phyloP scores from a whole-genome alignment of 2,329 filamentous ascomycete species.

The Geosmithia morbida region DNA sequence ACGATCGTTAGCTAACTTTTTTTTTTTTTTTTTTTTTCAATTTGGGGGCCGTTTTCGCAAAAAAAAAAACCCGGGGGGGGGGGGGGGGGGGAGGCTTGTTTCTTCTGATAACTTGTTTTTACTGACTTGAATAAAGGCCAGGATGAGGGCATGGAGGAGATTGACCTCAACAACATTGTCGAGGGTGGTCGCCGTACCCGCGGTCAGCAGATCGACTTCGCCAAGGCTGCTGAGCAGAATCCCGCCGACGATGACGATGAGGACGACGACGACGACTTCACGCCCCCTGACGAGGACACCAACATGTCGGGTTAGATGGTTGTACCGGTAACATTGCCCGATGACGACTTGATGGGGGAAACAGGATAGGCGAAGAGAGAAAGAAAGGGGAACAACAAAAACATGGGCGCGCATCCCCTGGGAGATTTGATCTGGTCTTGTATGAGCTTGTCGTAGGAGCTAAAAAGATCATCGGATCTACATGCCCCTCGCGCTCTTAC shows the following conservation, averaged over 20 bases:
- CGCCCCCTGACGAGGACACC: slow-evolving; percentile 51
- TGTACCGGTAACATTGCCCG: neutral
- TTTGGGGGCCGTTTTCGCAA: too few species aligned
- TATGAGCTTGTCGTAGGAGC: too few species aligned
- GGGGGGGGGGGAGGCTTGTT: too few species aligned
- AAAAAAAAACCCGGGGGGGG: too few species aligned
- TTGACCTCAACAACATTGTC: slow-evolving; percentile 82
- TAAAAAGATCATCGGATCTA: too few species aligned
- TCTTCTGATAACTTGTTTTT: too few species aligned
- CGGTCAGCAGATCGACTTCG: slow-evolving; percentile 84
- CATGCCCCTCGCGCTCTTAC: too few species aligned
- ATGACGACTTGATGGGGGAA: neutral
- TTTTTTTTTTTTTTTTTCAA: neutral
- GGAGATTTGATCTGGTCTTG: too few species aligned
- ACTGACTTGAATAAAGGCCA: slow-evolving; percentile 13
- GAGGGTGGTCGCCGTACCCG: slow-evolving; percentile 68
- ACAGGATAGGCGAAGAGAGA: neutral
- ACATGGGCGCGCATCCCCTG: too few species aligned
- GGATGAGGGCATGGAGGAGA: slow-evolving; percentile 79
- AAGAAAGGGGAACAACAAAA: neutral
- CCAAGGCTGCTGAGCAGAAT: slow-evolving; percentile 73
- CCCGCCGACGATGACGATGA: slow-evolving; percentile 64
- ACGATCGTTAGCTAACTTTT: neutral
- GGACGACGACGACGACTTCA: slow-evolving; percentile 64
- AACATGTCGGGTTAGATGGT: slow-evolving; percentile 40